Evolutionary conservation across 2,329 filamentous ascomycete genomes (phyloP).

Genomic region (Knoxdaviesia proteae): DNA sequence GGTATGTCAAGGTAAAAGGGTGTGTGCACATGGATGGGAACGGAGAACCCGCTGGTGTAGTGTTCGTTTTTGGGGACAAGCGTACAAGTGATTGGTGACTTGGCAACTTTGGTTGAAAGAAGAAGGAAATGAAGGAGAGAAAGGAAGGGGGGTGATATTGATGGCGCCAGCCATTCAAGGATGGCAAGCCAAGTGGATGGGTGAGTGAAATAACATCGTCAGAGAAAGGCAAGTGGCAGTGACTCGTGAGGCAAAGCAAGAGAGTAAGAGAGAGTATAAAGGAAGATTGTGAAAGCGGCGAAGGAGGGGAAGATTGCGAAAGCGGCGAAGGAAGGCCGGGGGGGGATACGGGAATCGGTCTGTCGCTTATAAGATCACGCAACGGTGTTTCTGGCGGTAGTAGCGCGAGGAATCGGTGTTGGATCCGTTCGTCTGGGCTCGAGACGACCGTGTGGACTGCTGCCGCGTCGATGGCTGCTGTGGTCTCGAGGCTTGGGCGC

Average conservation of each 20-base stretch:
- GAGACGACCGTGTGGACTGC: constrained; percentile 9
- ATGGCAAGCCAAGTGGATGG: not conserved
- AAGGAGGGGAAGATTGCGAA: not conserved
- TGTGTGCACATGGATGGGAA: too few relatives aligned
- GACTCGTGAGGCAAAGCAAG: not conserved
- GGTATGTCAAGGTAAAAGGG: too few relatives aligned
- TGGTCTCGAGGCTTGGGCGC: constrained; percentile 31
- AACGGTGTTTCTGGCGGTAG: constrained; percentile 13
- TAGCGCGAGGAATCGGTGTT: constrained; percentile 9
- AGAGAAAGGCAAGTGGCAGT: too few relatives aligned
- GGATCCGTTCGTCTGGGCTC: constrained; percentile 5
- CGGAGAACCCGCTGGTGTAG: too few relatives aligned
- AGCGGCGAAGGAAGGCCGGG: not conserved
- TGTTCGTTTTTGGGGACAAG: too few relatives aligned
- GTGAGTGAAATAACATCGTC: not conserved
- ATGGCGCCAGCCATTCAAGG: not conserved
- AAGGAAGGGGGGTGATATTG: not conserved
- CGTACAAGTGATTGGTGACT: not conserved
- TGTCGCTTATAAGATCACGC: constrained; percentile 17
- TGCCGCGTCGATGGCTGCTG: constrained; percentile 8
- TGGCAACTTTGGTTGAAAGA: not conserved
- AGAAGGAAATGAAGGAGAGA: not conserved
- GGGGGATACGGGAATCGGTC: too few relatives aligned
- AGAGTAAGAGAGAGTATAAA: not conserved
- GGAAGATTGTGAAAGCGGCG: not conserved